phyloP scores from a whole-genome alignment of 2,329 filamentous ascomycete species.

The Aspergillus clavatus region DNA sequence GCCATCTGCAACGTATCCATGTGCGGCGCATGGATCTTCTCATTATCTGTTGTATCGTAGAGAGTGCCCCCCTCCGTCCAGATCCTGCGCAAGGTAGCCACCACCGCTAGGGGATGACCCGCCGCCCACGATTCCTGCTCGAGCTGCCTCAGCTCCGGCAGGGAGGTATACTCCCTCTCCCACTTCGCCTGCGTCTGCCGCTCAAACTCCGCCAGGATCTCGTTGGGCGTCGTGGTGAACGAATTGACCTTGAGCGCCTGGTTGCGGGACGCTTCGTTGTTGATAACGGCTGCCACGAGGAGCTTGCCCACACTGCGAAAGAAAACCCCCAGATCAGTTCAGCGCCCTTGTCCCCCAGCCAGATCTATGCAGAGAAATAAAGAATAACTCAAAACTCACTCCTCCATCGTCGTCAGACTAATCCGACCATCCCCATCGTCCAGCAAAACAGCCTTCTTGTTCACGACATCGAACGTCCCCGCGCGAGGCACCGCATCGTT shows the following conservation, averaged over 20 bases:
- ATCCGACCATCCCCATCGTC: slow-evolving; percentile 59
- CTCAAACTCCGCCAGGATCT: slow-evolving; percentile 64
- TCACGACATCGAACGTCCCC: slow-evolving; percentile 57
- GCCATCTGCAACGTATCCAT: slow-evolving; percentile 51
- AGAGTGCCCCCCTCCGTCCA: slow-evolving; percentile 69
- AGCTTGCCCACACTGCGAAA: slow-evolving; percentile 61
- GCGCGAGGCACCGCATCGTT: slow-evolving; percentile 35
- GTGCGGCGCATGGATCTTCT: slow-evolving; percentile 50
- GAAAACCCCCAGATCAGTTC: too few species aligned
- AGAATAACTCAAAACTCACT: slow-evolving; percentile 50
- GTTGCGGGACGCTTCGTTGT: slow-evolving; percentile 51
- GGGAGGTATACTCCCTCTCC: slow-evolving; percentile 50
- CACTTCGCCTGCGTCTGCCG: slow-evolving; percentile 58
- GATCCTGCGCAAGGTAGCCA: slow-evolving; percentile 61
- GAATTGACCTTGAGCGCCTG: slow-evolving; percentile 64
- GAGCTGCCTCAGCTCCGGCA: slow-evolving; percentile 50
- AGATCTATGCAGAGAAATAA: neutral
- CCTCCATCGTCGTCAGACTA: slow-evolving; percentile 66
- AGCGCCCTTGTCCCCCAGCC: neutral
- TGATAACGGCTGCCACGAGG: slow-evolving; percentile 57
- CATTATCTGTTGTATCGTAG: slow-evolving; percentile 65
- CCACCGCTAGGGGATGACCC: slow-evolving; percentile 49
- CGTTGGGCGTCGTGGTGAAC: slow-evolving; percentile 60
- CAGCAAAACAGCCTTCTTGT: slow-evolving; percentile 56
- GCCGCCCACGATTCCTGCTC: slow-evolving; percentile 59